Percentiles rank a stretch among this genome's conserved stretches.
Conservation (phyloP, 345 rosid species). For the Gossypium sturtianum region DNA sequence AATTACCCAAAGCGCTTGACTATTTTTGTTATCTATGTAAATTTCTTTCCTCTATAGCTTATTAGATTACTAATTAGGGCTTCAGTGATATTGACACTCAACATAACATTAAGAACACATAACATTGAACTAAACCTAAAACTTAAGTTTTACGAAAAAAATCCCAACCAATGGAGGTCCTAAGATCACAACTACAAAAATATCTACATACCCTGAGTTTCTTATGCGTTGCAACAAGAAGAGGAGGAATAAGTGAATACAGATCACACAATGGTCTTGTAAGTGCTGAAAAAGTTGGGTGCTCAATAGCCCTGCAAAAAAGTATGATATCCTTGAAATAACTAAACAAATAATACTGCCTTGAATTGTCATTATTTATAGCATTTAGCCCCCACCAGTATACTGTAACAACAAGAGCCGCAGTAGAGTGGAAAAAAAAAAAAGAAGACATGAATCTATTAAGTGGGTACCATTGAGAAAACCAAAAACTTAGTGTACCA, state of each 20-base stretch:
- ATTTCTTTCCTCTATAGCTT: not conserved
- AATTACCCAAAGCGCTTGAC: not conserved
- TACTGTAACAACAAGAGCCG: not conserved
- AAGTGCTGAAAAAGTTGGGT: constrained; percentile 91
- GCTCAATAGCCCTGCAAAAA: constrained; percentile 87
- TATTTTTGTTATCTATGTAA: not conserved
- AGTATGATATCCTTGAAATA: not conserved
- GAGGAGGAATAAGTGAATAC: constrained; percentile 86
- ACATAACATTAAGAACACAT: not conserved
- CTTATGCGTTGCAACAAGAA: constrained; percentile 74
- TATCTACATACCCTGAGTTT: constrained; percentile 72
- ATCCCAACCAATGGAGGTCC: not conserved
- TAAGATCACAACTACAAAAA: not conserved
- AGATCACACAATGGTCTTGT: constrained; percentile 98
- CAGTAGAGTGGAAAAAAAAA: not conserved
- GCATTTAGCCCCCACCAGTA: constrained; percentile 6
- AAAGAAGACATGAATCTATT: not conserved
- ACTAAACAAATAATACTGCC: not conserved
- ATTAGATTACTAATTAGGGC: not conserved
- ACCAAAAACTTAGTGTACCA: constrained; percentile 43
- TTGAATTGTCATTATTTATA: not conserved
- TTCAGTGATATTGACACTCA: not conserved
- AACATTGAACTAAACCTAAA: not conserved
- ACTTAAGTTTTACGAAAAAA: not conserved
- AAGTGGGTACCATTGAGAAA: constrained; percentile 1